Conservation (phyloP, 176 grass and related monocot genomes). For the Areca catechu region DNA sequence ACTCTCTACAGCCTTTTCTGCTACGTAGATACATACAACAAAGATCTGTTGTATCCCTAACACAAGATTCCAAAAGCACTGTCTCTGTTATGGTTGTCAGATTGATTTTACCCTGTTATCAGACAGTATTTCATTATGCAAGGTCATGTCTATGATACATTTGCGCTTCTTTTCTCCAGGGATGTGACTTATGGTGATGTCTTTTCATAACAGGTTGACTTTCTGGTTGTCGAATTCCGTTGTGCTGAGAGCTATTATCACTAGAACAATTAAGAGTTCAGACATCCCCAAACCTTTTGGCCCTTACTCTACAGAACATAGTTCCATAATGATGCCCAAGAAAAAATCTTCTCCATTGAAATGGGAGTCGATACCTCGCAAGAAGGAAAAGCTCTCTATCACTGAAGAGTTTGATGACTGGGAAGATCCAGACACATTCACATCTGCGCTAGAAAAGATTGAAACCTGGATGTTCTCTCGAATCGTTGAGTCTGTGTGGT, state of each 20-base stretch:
- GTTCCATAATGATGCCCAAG: slow-evolving; percentile 30
- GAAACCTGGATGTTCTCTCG: slow-evolving; percentile 91
- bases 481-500: slow-evolving; percentile 89
- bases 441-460: slow-evolving; percentile 75
- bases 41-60: too few relatives aligned
- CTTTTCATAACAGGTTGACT: slow-evolving; percentile 58
- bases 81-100: too few relatives aligned
- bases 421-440: slow-evolving; percentile 75
- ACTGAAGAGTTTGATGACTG: slow-evolving; percentile 67
- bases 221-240: slow-evolving; percentile 92
- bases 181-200: slow-evolving; percentile 3
- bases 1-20: background rate
- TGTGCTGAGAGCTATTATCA: slow-evolving; percentile 73
- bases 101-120: background rate
- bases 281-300: slow-evolving; percentile 18
- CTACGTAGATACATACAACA: background rate
- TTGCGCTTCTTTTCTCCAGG: too few relatives aligned
- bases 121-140: background rate
- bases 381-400: slow-evolving; percentile 73
- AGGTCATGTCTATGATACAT: too few relatives aligned
- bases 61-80: too few relatives aligned
- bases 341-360: slow-evolving; percentile 56
- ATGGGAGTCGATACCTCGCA: slow-evolving; percentile 80
- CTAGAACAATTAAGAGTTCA: slow-evolving; percentile 44
- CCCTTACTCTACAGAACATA: slow-evolving; percentile 22